Evolutionary conservation across 2,329 filamentous ascomycete genomes (phyloP), one percentile per base, ranked within the genome.

Genomic region (Chalaropsis thielavioides): DNA sequence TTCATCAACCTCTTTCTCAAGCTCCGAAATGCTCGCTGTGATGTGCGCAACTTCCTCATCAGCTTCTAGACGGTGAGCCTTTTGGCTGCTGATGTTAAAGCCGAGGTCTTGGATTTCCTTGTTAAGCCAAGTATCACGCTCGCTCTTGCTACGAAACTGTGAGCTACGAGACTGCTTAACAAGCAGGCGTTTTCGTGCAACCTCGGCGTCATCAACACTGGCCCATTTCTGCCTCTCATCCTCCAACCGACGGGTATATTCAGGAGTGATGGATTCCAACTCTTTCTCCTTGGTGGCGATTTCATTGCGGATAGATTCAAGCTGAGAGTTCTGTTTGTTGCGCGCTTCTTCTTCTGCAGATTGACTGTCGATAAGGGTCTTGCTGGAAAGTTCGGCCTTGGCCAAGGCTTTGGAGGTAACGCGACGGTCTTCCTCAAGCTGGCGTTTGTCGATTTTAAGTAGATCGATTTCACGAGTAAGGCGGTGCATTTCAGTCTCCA

Each of bases 161-260:
- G 88, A 87, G 69, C 88, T 91, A 58, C 92, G 87, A 54, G 88
- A 90, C 75, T 99, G 92, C 74, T 99, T 99, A 62, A 89, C 89
- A 72, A 95, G 90, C 7, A 99, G 81, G 44, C 92, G 86, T 69
- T 88, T 85, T 51, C 89, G 82, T 4, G 83, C 81, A 7, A 86
- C 86, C 71, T 95, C 88, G 0, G 88, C 88, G 61, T 88, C 80
- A 59, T 91, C 87, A 11, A 97, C 80, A 67, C 88, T 84, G 64
- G 86, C 79, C 71, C 86, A 87, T 35, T 89, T 78, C 17, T 83
- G 81, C 17, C 81, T 80, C 72, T 96, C 94, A 67, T 90, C 81
- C 62, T 84, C 80, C 73, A 87, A 90, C 69, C 85, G 85, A 67
- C 83, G 79, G 63, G 85, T 87, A 72, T 90, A 95, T 22, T 88